Evolutionary conservation across 2,329 filamentous ascomycete genomes (phyloP), one percentile per base, ranked within the genome.

Genomic region (Penicillium italicum): DNA sequence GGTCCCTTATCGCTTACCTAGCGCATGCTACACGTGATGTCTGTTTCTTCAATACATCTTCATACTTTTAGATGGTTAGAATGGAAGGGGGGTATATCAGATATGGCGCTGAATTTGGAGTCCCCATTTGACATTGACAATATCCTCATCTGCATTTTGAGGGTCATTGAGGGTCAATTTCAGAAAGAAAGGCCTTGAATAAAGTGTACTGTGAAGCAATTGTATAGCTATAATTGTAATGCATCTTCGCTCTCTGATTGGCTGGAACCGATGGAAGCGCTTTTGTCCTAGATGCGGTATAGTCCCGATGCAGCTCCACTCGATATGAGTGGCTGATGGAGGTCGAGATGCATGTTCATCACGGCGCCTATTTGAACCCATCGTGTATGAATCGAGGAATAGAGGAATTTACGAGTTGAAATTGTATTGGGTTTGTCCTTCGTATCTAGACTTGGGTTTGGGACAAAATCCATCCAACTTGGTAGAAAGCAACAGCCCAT

Each of bases 11-110:
- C 48, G 51, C 44, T 54, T 54, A 54, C 51, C 45, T 54, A 54
- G 51, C 45, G 51, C 18, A 50, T 43, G 43, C 37, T 54, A 54
- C 51, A 54, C 51, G 51, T 54, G 51, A 54, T 54, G 28, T 41
- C 3, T 31, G 16, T 50, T 42, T 10, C 20, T 46, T 33, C 14
- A 34, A 46, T 43, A 43, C 24, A 50, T 43, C 16, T 44, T 24
- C 40, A 33, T 41, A 42, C 30, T 44, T 45, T 45, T 34, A 14
- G 43, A 33, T 46, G 30, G 30, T 46, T 33, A 46, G 20, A 30
- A n/a, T 11, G 18, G 9, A 6, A 24, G 28, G n/a, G 22, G 28
- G 11, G 12, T 20, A 24, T 34, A n/a, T 43, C 6, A 16, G n/a
- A 34, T 34, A 33, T 22, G 8, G 22, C 16, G 16, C 7, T 22